Base-by-base conservation (phyloP, 768 basidiomycete species). In the Porphyrellus cyaneotinctus region DNA sequence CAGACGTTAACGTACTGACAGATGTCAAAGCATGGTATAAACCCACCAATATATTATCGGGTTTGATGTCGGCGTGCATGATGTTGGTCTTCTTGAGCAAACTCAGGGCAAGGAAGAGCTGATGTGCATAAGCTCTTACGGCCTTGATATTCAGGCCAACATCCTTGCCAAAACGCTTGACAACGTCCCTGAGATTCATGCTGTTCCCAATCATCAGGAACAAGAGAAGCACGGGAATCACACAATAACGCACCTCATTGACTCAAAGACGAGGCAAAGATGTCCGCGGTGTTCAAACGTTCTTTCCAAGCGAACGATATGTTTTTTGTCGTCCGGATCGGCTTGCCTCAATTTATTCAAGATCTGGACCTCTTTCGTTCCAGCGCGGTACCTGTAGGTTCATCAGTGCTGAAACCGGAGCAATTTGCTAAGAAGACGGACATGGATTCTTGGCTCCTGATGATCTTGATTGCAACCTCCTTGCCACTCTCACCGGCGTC, bases 11-110 rank as follows among this genome's bases (percentile, higher is more conserved):
- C 50, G 41, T 52, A 53, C 48, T 49, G 59, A 55, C 53, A 63
- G 46, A 35, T 38, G 50, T 35, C 42, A 59, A 53, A 33, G 3
- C 20, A 48, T 11, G 28, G 52, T n/a, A 17, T n/a, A 43, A 32
- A 78, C 85, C 30, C 57, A 94, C 95, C 63, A 98, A 70, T 38
- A 99, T 95, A 67, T 98, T 98, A 68, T 98, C 97, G 18, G 97
- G 97, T 70, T 98, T 98, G 68, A 99, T 91, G 66, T 99, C 97
- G 8, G 97, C 97, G 63, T 99, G 97, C 83, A 97, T 97, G 53
- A 98, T 84, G 58, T 89, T 92, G 53, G 84, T 80, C 72, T 97
- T 97, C 59, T 84, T 82, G 65, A 98, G 75, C 49, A 95, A 75
- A 59, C 88, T 82, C 57, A 98, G 70, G 17, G 91, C 81, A 47